Percentiles rank a stretch among this genome's conserved stretches.
phyloP scores from a whole-genome alignment of 176 grass and related monocot species.

The Ananas comosus region DNA sequence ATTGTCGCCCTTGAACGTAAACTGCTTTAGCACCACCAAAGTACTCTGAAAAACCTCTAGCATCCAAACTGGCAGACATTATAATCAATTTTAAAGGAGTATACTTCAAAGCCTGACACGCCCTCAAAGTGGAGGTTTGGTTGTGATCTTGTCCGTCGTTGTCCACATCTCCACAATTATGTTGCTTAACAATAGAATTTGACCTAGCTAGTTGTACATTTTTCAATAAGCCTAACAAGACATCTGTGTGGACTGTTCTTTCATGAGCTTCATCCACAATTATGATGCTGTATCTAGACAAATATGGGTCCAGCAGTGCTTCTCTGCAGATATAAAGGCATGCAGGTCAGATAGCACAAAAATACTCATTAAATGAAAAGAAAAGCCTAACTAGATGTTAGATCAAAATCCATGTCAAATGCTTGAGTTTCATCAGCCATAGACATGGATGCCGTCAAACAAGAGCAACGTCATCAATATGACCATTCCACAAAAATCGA shows the following conservation, averaged over 20 bases:
- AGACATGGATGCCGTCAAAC: no score
- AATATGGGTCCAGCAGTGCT: conserved; percentile 67
- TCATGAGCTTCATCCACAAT: conserved; percentile 94
- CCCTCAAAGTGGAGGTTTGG: conserved; percentile 32
- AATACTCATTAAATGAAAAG: neutral
- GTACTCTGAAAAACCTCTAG: conserved; percentile 88
- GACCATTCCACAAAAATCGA: neutral
- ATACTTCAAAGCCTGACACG: conserved; percentile 35
- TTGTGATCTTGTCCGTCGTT: conserved; percentile 22
- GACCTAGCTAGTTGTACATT: conserved; percentile 64
- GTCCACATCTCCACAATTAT: conserved; percentile 13
- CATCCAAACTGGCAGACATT: conserved; percentile 90
- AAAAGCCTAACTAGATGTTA: neutral
- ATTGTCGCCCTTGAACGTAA: conserved; percentile 80
- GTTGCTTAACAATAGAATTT: conserved; percentile 16
- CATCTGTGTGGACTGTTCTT: conserved; percentile 86
- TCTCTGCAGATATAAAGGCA: conserved; percentile 44
- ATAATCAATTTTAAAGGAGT: conserved; percentile 75
- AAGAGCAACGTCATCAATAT: no score
- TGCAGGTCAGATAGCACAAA: no score
- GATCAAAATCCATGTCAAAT: no score
- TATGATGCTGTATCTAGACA: conserved; percentile 80
- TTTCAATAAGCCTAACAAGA: conserved; percentile 79
- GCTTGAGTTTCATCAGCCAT: no score
- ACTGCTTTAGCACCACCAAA: conserved; percentile 81